Evolutionary conservation across 768 basidiomycete species (phyloP).

Genomic region (Phlebiopsis flavidoalba): DNA sequence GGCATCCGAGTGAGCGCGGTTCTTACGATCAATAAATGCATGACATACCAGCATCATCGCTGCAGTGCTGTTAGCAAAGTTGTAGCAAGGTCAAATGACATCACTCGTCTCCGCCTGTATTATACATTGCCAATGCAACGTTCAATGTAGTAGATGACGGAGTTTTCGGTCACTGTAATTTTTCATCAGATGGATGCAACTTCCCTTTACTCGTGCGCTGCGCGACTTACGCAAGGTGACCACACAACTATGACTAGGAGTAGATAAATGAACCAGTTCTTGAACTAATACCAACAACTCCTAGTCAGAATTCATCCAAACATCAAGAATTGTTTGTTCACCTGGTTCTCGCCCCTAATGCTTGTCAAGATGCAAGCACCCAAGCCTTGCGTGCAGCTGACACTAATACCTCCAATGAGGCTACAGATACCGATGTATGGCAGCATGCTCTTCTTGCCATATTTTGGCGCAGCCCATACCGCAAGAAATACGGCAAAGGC

Average conservation of each 20-base stretch:
- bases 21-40: not conserved
- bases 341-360: conserved; percentile 68
- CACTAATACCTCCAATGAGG: conserved; percentile 89
- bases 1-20: not conserved
- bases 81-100: not conserved
- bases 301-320: not conserved
- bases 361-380: conserved; percentile 83
- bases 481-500: conserved; percentile 56
- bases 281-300: conserved; percentile 49
- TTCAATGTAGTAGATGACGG: conserved; percentile 95
- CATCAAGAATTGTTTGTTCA: conserved; percentile 21
- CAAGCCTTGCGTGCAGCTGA: conserved; percentile 87
- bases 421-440: conserved; percentile 83
- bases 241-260: conserved; percentile 69
- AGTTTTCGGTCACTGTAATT: conserved; percentile 62
- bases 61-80: conserved; percentile 19
- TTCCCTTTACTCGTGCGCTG: not conserved
- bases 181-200: not conserved
- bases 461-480: conserved; percentile 76
- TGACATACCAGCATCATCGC: conserved; percentile 59
- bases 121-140: conserved; percentile 88
- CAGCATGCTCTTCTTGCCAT: conserved; percentile 86
- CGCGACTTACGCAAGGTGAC: conserved; percentile 60
- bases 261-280: conserved; percentile 86
- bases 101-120: conserved; percentile 65